Evolutionary conservation across 1,284 basidiomycete species (phyloP), one percentile per base, ranked within the genome.

Genomic region (Trichosporon coremiiforme): DNA sequence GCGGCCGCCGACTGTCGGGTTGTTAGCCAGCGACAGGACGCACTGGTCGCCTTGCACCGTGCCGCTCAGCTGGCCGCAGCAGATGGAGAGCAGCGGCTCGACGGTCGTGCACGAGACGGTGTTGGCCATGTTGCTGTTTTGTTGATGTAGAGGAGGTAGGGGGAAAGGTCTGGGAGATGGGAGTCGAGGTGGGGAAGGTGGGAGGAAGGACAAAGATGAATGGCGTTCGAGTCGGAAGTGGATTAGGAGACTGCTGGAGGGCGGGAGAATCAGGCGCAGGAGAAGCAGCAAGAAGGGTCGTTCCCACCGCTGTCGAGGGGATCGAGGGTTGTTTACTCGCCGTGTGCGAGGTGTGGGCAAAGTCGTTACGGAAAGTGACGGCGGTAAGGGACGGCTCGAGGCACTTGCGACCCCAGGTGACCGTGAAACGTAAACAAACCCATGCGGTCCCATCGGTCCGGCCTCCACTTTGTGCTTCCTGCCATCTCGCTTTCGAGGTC

Each of bases 31-130:
- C 25, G 25, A 25, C 25, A 25, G 25, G 20, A 53, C 50, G 17
- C 50, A 53, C 20, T 53, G 50, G 50, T 53, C 50, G 50, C 50
- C 50, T 22, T 53, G n/a, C 6, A 53, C 2, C 8, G 50, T 53
- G n/a, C 50, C 50, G 22, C 15, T n/a, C 4, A 53, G 50, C 50
- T 53, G 50, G 7, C 2, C 2, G 17, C 50, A 53, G 50, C 50
- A 53, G 20, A 25, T 53, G 20, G n/a, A 22, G 50, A 53, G 50
- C 22, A 53, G 50, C 1, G 50, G 50, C 50, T 53, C 20, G 20
- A 25, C n/a, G 50, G 50, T 53, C n/a, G 20, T 53, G 50, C 50
- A 53, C 20, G 50, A 53, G 20, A 53, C 50, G 10, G 50, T 53
- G 50, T 22, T 53, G 50, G 50, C 50, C 50, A 53, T 53, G 7